Conservation (phyloP, 352 stramenopile species). For the Globisporangium carolinianum region DNA sequence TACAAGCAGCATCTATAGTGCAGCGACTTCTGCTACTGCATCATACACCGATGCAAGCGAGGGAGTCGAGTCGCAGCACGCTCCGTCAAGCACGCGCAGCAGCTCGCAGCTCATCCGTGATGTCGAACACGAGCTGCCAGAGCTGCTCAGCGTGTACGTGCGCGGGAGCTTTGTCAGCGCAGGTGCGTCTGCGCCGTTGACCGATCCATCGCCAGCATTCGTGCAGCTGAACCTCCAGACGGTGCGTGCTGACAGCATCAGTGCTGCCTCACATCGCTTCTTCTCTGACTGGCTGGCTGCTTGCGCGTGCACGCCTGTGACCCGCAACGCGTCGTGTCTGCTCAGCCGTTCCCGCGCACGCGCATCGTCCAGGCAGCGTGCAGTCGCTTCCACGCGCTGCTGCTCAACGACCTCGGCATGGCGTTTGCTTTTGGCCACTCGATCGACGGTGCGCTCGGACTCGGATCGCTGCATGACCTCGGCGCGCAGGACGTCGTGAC, state of each 20-base stretch:
- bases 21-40: no score
- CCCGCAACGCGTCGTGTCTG: no score
- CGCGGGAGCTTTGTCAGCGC: constrained; percentile 9
- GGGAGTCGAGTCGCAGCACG: no score
- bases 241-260: constrained; percentile 14
- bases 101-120: no score
- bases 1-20: neutral
- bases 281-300: no score
- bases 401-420: constrained; percentile 57
- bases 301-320: no score
- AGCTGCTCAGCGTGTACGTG: constrained; percentile 12
- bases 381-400: constrained; percentile 48
- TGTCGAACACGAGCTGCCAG: constrained; percentile 4
- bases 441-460: constrained; percentile 46
- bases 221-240: constrained; percentile 12
- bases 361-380: constrained; percentile 53
- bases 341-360: constrained; percentile 49
- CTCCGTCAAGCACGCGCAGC: neutral
- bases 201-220: neutral
- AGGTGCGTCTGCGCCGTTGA: neutral
- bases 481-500: constrained; percentile 14
- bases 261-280: no score
- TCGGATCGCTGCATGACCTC: constrained; percentile 4
- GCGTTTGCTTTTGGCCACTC: constrained; percentile 51
- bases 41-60: no score